These are phyloP conservation scores for Heritiera fomes DNA, from an alignment of 345 rosid species.

Conservation along the genomic window DNA sequence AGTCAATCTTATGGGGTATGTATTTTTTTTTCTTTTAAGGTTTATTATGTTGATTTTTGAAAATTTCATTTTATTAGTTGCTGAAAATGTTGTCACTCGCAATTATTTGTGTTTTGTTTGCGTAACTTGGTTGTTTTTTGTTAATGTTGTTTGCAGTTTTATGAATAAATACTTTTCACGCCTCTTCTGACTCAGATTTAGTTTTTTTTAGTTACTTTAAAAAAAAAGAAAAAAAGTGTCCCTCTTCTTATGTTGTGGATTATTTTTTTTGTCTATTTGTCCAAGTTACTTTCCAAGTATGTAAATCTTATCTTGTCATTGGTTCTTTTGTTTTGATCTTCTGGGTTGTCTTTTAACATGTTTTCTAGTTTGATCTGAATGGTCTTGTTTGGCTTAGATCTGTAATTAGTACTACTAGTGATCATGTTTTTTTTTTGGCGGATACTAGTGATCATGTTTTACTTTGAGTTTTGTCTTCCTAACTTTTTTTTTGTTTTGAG, in stretches of 20 bases:
- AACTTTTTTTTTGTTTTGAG: no score
- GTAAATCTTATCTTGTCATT: constrained; percentile 10
- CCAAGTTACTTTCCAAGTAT: not conserved
- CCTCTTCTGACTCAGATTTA: not conserved
- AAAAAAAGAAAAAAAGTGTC: not conserved
- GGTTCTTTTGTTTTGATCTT: not conserved
- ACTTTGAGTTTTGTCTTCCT: not conserved
- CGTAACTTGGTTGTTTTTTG: not conserved
- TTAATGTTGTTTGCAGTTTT: not conserved
- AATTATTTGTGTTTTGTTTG: not conserved
- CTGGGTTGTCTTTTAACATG: not conserved
- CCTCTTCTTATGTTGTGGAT: not conserved
- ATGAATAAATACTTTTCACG: not conserved
- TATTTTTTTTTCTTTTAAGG: constrained; percentile 14
- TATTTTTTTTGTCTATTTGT: not conserved
- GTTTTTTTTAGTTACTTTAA: no score
- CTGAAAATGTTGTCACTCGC: not conserved
- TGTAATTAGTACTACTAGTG: constrained; percentile 24
- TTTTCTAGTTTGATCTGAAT: not conserved
- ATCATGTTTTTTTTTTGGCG: not conserved
- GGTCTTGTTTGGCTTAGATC: constrained; percentile 38
- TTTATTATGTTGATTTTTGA: constrained; percentile 6
- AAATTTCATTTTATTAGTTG: not conserved
- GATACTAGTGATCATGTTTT: not conserved
- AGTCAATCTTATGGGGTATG: constrained; percentile 95